These are phyloP conservation scores for Soucietia sequanensis DNA, from an alignment of 805 yeast genomes.

Conservation along the genomic window DNA sequence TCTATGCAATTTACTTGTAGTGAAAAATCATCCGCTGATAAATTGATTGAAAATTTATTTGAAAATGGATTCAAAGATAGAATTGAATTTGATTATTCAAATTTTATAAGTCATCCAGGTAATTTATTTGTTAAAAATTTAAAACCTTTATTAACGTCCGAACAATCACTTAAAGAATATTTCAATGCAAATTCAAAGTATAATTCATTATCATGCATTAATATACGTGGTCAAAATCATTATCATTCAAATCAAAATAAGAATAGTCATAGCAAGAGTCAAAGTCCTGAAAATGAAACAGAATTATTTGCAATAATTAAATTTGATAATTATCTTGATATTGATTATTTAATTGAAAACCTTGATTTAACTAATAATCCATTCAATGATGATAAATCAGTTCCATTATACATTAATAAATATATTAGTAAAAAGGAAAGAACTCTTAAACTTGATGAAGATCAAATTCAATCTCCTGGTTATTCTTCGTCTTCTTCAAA, in stretches of 20 bases:
- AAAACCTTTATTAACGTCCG: slow-evolving; percentile 30
- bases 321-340: slow-evolving; percentile 34
- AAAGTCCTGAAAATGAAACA: slow-evolving; percentile 5
- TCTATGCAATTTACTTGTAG: background rate
- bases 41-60: slow-evolving; percentile 10
- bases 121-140: slow-evolving; percentile 55
- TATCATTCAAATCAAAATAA: slow-evolving; percentile 1
- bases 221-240: slow-evolving; percentile 16
- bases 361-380: slow-evolving; percentile 17
- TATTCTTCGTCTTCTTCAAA: background rate
- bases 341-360: slow-evolving; percentile 21
- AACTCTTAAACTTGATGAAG: slow-evolving; percentile 34
- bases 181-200: slow-evolving; percentile 17
- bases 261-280: background rate
- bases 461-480: background rate
- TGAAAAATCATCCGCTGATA: slow-evolving; percentile 7
- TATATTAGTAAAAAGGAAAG: slow-evolving; percentile 68
- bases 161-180: slow-evolving; percentile 27
- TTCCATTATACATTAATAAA: slow-evolving; percentile 53
- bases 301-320: slow-evolving; percentile 29
- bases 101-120: slow-evolving; percentile 53
- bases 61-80: slow-evolving; percentile 5
- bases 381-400: slow-evolving; percentile 17
- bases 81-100: slow-evolving; percentile 23
- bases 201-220: slow-evolving; percentile 18